Evolutionary conservation across 805 yeast genomes (phyloP), one percentile per base, ranked within the genome.

Genomic region (Tetrapisispora iriomotensis): DNA sequence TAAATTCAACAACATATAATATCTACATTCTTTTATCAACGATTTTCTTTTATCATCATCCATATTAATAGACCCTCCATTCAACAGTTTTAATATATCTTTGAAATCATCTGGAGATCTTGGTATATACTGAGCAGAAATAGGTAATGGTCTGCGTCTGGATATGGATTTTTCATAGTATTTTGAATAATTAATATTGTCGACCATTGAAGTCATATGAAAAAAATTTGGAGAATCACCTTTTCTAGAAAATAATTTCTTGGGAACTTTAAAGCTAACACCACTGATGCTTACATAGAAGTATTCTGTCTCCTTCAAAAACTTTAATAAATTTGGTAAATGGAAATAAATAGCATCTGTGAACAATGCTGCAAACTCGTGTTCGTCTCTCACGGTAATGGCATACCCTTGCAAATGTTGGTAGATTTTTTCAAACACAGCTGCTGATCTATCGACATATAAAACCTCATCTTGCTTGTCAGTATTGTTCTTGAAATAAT

Each of bases 161-260:
- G 70, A 65, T 37, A 61, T 63, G 7, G 56, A 47, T 13, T 54
- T 47, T 12, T 38, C 39, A 60, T 60, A 41, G 9, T 66, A 47
- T 15, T 65, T 64, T 19, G 71, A 66, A 9, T 77, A 71, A 43
- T 77, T 79, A 3, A 64, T 55, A 42, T 75, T 65, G 17, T 78
- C 55, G 1, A 76, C 64, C 25, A 74, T 72, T 49, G 68, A 70
- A 2, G 82, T 72, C 27, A 85, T 63, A 9, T 81, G 71, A 61
- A 87, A 83, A 58, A 70, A 86, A 58, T 87, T 87, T 9, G 90
- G 94, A 34, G 63, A 56, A 54, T 88, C 86, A 0, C 95, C 95
- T 3, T 75, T 68, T 3, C 66, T 56, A 4, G 58, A 50, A 35
- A 88, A 62, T 10, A 85, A 46, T 13, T 64, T 64, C 42, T 71